Conservation (phyloP, 495 filamentous ascomycete genomes). For the Baudoinia panamericana region DNA sequence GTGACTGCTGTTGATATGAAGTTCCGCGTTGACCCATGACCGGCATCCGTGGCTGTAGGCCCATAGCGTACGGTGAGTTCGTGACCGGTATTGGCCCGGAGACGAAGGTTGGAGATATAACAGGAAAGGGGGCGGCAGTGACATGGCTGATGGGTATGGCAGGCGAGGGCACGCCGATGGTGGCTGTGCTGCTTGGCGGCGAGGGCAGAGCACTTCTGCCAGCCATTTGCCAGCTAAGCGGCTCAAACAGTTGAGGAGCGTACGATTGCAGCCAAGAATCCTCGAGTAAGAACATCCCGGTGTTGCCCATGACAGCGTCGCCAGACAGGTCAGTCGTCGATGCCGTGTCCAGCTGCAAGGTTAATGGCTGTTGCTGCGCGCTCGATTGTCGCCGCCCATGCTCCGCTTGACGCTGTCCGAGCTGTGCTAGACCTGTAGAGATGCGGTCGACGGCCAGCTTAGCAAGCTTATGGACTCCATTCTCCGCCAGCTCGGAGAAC, state of each 20-base stretch:
- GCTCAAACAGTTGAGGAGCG: conserved; percentile 24
- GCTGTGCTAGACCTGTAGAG: conserved; percentile 20
- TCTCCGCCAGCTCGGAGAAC: conserved; percentile 31
- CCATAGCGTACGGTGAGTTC: conserved; percentile 13
- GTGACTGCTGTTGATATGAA: neutral
- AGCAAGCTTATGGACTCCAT: conserved; percentile 34
- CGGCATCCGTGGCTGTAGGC: conserved; percentile 16
- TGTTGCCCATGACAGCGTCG: conserved; percentile 37
- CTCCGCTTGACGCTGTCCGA: conserved; percentile 9
- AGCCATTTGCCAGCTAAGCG: conserved; percentile 31
- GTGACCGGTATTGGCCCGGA: conserved; percentile 4
- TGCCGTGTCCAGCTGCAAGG: conserved; percentile 18
- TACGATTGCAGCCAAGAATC: conserved; percentile 33
- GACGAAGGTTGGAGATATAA: conserved; percentile 10
- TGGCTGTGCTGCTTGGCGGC: neutral
- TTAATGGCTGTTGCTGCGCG: neutral
- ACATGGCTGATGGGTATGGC: conserved; percentile 11
- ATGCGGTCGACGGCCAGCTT: conserved; percentile 31
- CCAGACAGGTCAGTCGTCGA: conserved; percentile 21
- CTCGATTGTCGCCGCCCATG: conserved; percentile 1
- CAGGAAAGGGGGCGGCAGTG: conserved; percentile 14
- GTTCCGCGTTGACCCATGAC: neutral
- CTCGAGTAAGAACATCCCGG: conserved; percentile 37
- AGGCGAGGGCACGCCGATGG: conserved; percentile 2
- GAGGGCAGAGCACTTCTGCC: conserved; percentile 1